Percentiles rank a stretch among this genome's conserved stretches.
phyloP scores from a whole-genome alignment of 208 protist genomes.

The Acanthamoeba castellanii region DNA sequence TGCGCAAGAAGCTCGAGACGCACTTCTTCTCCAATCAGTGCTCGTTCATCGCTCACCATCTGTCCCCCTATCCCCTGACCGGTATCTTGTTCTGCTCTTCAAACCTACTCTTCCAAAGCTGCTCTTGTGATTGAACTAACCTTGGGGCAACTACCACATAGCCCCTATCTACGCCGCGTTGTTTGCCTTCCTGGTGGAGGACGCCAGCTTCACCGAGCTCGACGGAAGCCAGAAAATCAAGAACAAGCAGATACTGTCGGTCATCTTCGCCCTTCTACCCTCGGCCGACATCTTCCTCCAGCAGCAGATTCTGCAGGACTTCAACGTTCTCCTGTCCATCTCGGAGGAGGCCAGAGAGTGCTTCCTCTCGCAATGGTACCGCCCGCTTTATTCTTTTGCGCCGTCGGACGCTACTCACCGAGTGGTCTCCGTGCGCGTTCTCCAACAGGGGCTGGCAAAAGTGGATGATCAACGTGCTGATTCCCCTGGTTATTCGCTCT shows the following conservation, averaged over 20 bases:
- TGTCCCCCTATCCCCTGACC: conserved; percentile 48
- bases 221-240: conserved; percentile 69
- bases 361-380: conserved; percentile 63
- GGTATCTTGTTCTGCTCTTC: background rate
- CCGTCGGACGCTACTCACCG: background rate
- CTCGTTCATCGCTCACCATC: conserved; percentile 45
- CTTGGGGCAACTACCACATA: background rate
- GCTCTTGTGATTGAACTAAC: background rate
- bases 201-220: conserved; percentile 52
- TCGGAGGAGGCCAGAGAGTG: conserved; percentile 58
- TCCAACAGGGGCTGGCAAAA: conserved; percentile 53
- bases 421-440: background rate
- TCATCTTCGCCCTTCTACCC: conserved; percentile 59
- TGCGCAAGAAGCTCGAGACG: conserved; percentile 45
- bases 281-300: conserved; percentile 69
- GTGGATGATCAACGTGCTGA: conserved; percentile 42
- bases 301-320: conserved; percentile 23
- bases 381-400: too few species aligned
- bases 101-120: background rate
- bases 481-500: conserved; percentile 55
- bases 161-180: conserved; percentile 17
- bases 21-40: conserved; percentile 44
- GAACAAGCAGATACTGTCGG: conserved; percentile 58
- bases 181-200: conserved; percentile 68
- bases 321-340: conserved; percentile 24